Base-by-base conservation (phyloP, 352 stramenopile species). In the Globisporangium uncinulatum region DNA sequence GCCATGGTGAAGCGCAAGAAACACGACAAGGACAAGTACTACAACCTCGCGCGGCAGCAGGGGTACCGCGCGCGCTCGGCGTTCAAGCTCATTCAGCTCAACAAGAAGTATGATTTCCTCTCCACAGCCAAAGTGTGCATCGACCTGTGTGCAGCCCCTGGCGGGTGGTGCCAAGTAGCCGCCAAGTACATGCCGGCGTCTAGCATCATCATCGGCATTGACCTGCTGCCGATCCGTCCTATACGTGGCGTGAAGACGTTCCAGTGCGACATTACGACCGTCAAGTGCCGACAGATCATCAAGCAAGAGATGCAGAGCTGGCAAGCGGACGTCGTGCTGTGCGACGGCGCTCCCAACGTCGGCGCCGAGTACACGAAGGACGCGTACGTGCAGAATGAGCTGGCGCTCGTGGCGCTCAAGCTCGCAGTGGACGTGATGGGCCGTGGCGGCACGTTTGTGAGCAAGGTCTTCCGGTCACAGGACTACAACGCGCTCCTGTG, bases 1-100 rank as follows among this genome's bases (percentile, higher is more conserved):
- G 59, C 56, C 53, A 95, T 95, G 84, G 82, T 96, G 45, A 98
- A 99, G 76, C 78, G 94, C 66, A 99, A 98, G 72, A 99, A 99
- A 86, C 87, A 95, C 77, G 95, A 99, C 69, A 98, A 98, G 77
- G 97, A 99, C 79, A 99, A 99, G 76, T 99, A 99, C 80, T 99
- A 99, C 77, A 96, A 98, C 70, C 74, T 99, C 54, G 97, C 97
- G 11, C 97, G 97, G 51, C 96, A 99, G 77, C 97, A 99, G 83
- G 97, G 98, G 17, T 99, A 98, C 75, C 91, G 98, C 67, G 97
- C 96, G 24, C 95, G 98, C 52, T 98, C 97, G 7, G 97, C 97
- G 20, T 99, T 99, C 83, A 99, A 99, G 86, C 86, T 99, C 39
- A 98, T 99, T 70, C 92, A 98, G 79, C 96, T 99, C 53, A 99